A percentile compares a stretch with the other conserved stretches of the same genome.
These are phyloP conservation scores for Beauveria caledonica DNA, from an alignment of 2,329 filamentous ascomycete genomes.

Conservation along the genomic window DNA sequence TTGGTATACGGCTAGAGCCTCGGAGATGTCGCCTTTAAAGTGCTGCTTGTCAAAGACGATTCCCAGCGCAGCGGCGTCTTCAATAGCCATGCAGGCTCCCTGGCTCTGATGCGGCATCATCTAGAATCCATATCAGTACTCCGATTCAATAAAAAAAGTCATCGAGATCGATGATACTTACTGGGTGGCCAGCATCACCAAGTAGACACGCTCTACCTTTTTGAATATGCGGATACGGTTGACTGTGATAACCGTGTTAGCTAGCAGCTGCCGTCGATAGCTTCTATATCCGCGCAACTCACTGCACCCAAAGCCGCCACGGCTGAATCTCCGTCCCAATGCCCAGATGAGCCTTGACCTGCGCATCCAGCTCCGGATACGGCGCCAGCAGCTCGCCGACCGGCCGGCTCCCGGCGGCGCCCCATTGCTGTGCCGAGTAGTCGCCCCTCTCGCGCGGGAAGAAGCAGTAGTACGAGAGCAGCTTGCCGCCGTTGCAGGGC, in stretches of 20 bases:
- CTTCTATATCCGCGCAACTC: conserved; percentile 10
- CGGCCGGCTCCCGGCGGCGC: conserved; percentile 38
- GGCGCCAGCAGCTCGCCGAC: conserved; percentile 50
- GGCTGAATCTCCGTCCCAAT: conserved; percentile 52
- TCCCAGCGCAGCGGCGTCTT: conserved; percentile 55
- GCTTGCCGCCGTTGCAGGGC: conserved; percentile 56
- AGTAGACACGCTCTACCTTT: conserved; percentile 47
- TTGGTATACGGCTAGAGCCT: conserved; percentile 42
- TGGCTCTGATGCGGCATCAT: conserved; percentile 66
- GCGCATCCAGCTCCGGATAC: conserved; percentile 46
- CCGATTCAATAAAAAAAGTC: too few relatives aligned
- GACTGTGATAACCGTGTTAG: conserved; percentile 14
- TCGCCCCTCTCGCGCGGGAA: conserved; percentile 50
- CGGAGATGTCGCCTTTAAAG: conserved; percentile 38
- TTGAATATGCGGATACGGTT: conserved; percentile 50
- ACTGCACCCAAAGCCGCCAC: conserved; percentile 56
- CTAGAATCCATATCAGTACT: conserved; percentile 15
- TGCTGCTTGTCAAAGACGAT: conserved; percentile 46
- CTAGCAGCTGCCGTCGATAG: too few relatives aligned
- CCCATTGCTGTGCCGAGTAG: conserved; percentile 54
- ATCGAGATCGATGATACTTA: conserved; percentile 20
- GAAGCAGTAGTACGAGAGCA: conserved; percentile 64
- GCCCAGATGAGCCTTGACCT: conserved; percentile 43
- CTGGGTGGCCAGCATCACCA: conserved; percentile 59
- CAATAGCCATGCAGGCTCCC: conserved; percentile 61